Evolutionary conservation across 2,329 filamentous ascomycete species (phyloP), one percentile per base, ranked within the genome.

Genomic region (Calonectria leucothoes): DNA sequence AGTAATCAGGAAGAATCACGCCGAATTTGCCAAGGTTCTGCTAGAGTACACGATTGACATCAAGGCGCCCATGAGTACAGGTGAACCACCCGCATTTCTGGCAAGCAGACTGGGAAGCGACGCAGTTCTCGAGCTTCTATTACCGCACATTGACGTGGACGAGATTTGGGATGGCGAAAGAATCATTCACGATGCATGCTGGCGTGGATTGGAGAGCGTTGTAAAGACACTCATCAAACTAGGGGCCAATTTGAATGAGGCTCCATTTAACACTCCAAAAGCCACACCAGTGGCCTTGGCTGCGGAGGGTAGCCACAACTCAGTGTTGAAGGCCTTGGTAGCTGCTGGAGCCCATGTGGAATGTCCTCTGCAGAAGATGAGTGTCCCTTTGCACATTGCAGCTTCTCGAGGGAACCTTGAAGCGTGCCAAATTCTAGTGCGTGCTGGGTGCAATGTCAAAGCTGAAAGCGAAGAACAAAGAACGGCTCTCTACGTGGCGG

Each of bases 251-350:
- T 27, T 77, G 48, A 20, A 74, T n/a, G 69, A 73, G 10, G 66
- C 76, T 4, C 75, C 76, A 10, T 27, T 35, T 1, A n/a, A 55
- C 23, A 64, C 69, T 5, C 75, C 76, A 11, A 71, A 75, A 31
- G 75, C 75, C 14, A 77, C 66, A 3, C 76, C 76, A 17, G 74
- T 78, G 3, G 72, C 69, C 23, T 42, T 77, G 25, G 75, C 70
- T 25, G 75, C 64, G 8, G 67, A 74, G 14, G 37, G 59, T 31
- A 37, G 72, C 10, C 68, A 75, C 10, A 65, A 66, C 25, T 48
- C 71, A 25, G 49, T 76, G 29, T 20, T 78, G 15, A 69, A 69
- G 49, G 51, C 55, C 4, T 69, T 76, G 31, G 17, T 77, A 6
- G 69, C 48, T 45, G 76, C 72, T 55, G 75, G 76, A 10, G 74